These are phyloP conservation scores for Helianthus tuberosus DNA, from an alignment of 129 eudicot genomes.

Conservation along the genomic window DNA sequence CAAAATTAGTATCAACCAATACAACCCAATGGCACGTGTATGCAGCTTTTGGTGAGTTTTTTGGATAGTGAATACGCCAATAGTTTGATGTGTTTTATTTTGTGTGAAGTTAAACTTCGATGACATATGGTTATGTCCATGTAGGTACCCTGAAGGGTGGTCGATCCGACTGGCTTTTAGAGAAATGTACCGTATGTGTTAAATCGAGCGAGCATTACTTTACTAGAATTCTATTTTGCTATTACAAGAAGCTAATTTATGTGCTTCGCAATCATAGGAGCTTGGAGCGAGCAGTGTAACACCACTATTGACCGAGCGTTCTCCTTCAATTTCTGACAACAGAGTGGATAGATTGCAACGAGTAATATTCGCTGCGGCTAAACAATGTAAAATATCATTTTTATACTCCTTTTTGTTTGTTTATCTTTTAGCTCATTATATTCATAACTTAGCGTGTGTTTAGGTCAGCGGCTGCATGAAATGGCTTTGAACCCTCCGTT, in stretches of 20 bases:
- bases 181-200: slow-evolving; percentile 87
- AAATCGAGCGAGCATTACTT: not conserved
- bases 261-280: slow-evolving; percentile 53
- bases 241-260: slow-evolving; percentile 10
- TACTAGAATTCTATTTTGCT: slow-evolving; percentile 1
- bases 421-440: slow-evolving; percentile 16
- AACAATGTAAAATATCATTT: slow-evolving; percentile 67
- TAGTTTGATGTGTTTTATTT: slow-evolving; percentile 17
- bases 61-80: not conserved
- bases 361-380: slow-evolving; percentile 79
- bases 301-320: slow-evolving; percentile 81
- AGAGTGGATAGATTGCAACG: slow-evolving; percentile 83
- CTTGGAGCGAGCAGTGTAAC: slow-evolving; percentile 93
- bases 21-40: slow-evolving; percentile 82
- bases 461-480: slow-evolving; percentile 94
- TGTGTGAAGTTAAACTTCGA: slow-evolving; percentile 12
- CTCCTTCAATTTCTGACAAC: slow-evolving; percentile 87
- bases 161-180: slow-evolving; percentile 95
- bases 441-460: slow-evolving; percentile 14
- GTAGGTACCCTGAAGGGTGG: slow-evolving; percentile 95
- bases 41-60: slow-evolving; percentile 88
- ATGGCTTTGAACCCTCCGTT: slow-evolving; percentile 81
- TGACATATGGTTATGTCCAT: slow-evolving; percentile 17
- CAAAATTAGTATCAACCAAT: slow-evolving; percentile 46
- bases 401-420: not conserved